Evolutionary conservation across 768 basidiomycete genomes (phyloP).

Genomic region (Dentipellis sp.): DNA sequence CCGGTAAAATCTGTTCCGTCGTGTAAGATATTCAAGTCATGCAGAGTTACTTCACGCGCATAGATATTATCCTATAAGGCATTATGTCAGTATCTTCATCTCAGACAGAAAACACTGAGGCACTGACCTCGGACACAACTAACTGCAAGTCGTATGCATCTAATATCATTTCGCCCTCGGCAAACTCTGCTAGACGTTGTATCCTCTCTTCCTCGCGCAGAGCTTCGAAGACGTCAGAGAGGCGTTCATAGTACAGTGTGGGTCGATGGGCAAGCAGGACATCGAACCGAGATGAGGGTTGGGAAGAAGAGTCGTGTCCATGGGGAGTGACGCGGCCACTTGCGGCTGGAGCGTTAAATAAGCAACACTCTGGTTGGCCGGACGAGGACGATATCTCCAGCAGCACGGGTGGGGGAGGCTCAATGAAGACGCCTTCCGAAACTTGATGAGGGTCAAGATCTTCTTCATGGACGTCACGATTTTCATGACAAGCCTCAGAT

Average conservation of each 20-base stretch:
- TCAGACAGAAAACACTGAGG: not conserved
- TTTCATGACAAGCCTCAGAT: not conserved
- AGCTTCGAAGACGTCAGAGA: slow-evolving; percentile 62
- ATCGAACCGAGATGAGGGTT: slow-evolving; percentile 16
- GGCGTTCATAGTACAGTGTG: slow-evolving; percentile 69
- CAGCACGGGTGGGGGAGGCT: slow-evolving; percentile 64
- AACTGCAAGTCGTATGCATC: slow-evolving; percentile 67
- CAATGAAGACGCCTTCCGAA: slow-evolving; percentile 51
- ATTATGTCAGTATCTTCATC: not conserved
- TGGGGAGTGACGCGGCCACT: slow-evolving; percentile 4
- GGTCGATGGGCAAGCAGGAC: slow-evolving; percentile 55
- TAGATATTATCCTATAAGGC: slow-evolving; percentile 13
- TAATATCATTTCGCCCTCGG: slow-evolving; percentile 55
- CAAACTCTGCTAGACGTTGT: slow-evolving; percentile 33
- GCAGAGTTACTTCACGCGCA: slow-evolving; percentile 16
- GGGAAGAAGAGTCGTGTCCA: slow-evolving; percentile 9
- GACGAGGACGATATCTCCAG: slow-evolving; percentile 32
- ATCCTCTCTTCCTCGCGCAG: slow-evolving; percentile 55
- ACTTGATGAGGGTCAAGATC: slow-evolving; percentile 8
- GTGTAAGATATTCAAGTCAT: slow-evolving; percentile 14
- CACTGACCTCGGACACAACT: slow-evolving; percentile 51
- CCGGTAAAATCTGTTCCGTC: slow-evolving; percentile 13
- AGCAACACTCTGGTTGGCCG: slow-evolving; percentile 25
- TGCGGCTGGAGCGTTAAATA: slow-evolving; percentile 12
- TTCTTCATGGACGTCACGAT: not conserved